Conservation (phyloP, 495 filamentous ascomycete species). For the Darksidea phi region DNA sequence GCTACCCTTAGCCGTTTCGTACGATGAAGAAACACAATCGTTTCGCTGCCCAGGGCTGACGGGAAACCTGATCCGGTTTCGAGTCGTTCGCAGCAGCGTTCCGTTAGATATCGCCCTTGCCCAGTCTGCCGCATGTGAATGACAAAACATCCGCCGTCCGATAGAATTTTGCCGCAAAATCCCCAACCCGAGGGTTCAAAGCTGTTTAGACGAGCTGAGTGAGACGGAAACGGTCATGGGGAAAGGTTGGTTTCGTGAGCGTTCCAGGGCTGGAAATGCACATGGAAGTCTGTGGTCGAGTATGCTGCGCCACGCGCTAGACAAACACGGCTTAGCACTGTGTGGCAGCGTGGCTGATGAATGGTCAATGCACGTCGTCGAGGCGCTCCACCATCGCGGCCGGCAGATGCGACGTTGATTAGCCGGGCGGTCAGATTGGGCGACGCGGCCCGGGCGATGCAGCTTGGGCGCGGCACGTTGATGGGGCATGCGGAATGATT, state of each 20-base stretch:
- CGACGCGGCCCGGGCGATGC: background rate
- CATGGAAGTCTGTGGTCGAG: background rate
- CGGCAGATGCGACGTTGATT: background rate
- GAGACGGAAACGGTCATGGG: constrained; percentile 4
- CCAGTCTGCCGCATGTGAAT: background rate
- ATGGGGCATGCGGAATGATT: background rate
- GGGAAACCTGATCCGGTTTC: background rate
- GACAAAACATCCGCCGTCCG: background rate
- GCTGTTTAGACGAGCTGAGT: constrained; percentile 10
- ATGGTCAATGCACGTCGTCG: background rate
- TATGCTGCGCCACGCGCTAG: background rate
- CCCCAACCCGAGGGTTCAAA: background rate
- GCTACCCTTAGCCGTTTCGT: background rate
- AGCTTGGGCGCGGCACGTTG: background rate
- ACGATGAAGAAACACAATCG: background rate
- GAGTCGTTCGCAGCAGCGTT: background rate
- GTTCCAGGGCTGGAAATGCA: too few species aligned
- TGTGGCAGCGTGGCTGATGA: constrained; percentile 17
- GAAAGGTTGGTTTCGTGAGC: background rate
- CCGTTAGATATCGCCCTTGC: background rate
- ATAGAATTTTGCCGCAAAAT: background rate
- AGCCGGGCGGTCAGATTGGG: too few species aligned
- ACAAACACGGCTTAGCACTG: background rate
- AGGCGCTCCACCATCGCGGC: background rate
- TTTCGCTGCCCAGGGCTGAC: background rate